A percentile compares a stretch with the other conserved stretches of the same genome.
Conservation (phyloP, 139 green algal genomes). For the Chlamydomonas sp. region DNA sequence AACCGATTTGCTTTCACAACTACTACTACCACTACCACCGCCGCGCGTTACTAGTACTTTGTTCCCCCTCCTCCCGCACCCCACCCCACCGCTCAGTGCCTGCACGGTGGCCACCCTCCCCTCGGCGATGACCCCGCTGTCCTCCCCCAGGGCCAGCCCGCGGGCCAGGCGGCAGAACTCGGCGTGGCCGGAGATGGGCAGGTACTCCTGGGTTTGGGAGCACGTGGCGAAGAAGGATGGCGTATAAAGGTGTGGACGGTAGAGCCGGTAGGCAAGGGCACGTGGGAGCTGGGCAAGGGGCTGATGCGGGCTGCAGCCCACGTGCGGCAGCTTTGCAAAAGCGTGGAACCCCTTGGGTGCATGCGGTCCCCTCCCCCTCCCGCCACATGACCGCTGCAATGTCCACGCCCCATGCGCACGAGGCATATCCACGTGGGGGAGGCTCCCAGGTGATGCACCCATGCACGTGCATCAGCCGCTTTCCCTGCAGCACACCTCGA, state of each 20-base stretch:
- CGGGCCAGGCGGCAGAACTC: slow-evolving; percentile 76
- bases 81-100: slow-evolving; percentile 63
- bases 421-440: background rate
- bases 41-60: background rate
- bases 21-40: too few relatives aligned
- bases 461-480: background rate
- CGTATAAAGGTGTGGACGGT: background rate
- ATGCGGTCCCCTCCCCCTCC: background rate
- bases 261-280: background rate
- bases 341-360: background rate
- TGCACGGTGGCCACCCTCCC: slow-evolving; percentile 77
- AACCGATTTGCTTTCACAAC: too few relatives aligned
- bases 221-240: background rate
- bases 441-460: background rate
- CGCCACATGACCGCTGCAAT: background rate
- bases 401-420: background rate
- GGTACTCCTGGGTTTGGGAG: slow-evolving; percentile 76
- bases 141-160: slow-evolving; percentile 77
- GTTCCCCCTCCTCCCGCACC: background rate
- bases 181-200: slow-evolving; percentile 81
- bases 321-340: background rate
- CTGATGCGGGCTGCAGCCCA: background rate
- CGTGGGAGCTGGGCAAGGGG: background rate
- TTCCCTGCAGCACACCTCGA: background rate
- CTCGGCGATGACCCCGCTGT: slow-evolving; percentile 52